Conservation (phyloP, 2,329 filamentous ascomycete genomes). For the Aspergillus pseudoglaucus region DNA sequence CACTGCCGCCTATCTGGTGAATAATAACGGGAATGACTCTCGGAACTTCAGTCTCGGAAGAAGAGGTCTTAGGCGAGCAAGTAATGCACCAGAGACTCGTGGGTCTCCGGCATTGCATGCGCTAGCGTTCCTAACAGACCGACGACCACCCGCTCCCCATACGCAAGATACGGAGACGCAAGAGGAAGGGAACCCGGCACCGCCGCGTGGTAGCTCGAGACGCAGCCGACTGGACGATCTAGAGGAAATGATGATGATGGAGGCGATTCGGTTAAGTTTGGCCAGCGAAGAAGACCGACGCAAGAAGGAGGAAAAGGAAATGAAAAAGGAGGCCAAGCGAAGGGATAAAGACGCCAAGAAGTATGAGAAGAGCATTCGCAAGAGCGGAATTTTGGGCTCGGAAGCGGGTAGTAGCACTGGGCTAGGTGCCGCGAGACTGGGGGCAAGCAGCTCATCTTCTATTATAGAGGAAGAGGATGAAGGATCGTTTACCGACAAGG, state of each 20-base stretch:
- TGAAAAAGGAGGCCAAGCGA: slow-evolving; percentile 75
- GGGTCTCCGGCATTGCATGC: slow-evolving; percentile 39
- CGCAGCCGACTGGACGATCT: slow-evolving; percentile 72
- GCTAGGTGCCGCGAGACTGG: slow-evolving; percentile 40
- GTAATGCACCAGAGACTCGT: slow-evolving; percentile 28
- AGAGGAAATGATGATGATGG: slow-evolving; percentile 98
- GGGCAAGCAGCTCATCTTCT: slow-evolving; percentile 31
- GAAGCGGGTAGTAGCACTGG: slow-evolving; percentile 52
- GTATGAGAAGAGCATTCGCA: slow-evolving; percentile 61
- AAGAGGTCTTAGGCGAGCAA: slow-evolving; percentile 43
- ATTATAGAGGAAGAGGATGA: slow-evolving; percentile 28
- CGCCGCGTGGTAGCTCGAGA: slow-evolving; percentile 48
- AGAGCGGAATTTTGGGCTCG: slow-evolving; percentile 39
- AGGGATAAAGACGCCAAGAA: slow-evolving; percentile 80
- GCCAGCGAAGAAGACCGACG: slow-evolving; percentile 90
- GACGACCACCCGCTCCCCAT: slow-evolving; percentile 24
- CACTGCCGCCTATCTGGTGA: slow-evolving; percentile 87
- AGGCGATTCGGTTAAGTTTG: slow-evolving; percentile 86
- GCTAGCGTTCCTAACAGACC: slow-evolving; percentile 42
- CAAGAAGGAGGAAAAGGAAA: slow-evolving; percentile 73
- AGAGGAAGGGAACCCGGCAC: slow-evolving; percentile 31
- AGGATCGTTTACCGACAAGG: slow-evolving; percentile 47
- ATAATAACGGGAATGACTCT: slow-evolving; percentile 44
- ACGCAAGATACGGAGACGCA: slow-evolving; percentile 31
- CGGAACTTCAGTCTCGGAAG: slow-evolving; percentile 53